phyloP scores from a whole-genome alignment of 225 moss, liverwort and hornwort species.

The Sphagnum tenellum region DNA sequence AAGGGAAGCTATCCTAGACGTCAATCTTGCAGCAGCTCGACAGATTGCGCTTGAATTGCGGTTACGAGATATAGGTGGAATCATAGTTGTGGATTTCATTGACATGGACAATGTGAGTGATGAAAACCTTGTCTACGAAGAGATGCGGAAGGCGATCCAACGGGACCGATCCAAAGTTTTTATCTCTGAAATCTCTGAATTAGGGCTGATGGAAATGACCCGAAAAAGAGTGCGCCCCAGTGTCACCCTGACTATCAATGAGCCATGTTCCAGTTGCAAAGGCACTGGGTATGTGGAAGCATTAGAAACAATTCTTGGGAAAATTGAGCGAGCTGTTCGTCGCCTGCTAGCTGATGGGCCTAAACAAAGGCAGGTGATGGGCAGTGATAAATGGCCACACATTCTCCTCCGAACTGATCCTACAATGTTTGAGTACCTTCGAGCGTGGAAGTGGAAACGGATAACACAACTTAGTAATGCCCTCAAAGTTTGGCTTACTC shows the following conservation, averaged over 20 bases:
- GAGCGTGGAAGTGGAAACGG: constrained; percentile 36
- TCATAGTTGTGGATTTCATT: constrained; percentile 94
- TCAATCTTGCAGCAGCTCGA: constrained; percentile 84
- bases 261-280: constrained; percentile 60
- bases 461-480: constrained; percentile 40
- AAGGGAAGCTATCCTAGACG: constrained; percentile 72
- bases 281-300: constrained; percentile 85
- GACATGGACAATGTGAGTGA: constrained; percentile 79
- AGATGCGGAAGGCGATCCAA: constrained; percentile 82
- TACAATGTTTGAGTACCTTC: constrained; percentile 42
- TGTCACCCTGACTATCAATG: constrained; percentile 78
- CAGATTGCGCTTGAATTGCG: constrained; percentile 85
- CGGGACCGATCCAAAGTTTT: constrained; percentile 73
- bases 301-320: constrained; percentile 75
- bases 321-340: constrained; percentile 75
- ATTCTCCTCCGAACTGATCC: constrained; percentile 37
- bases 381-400: constrained; percentile 76
- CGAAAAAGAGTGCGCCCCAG: constrained; percentile 88
- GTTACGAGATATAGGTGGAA: constrained; percentile 87
- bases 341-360: constrained; percentile 55
- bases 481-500: constrained; percentile 43
- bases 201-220: constrained; percentile 96
- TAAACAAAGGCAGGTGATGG: constrained; percentile 17
- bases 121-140: constrained; percentile 74
- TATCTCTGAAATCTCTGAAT: constrained; percentile 87